Evolutionary conservation across 345 rosid genomes (phyloP).

Genomic region (Hibiscus tridactylites): DNA sequence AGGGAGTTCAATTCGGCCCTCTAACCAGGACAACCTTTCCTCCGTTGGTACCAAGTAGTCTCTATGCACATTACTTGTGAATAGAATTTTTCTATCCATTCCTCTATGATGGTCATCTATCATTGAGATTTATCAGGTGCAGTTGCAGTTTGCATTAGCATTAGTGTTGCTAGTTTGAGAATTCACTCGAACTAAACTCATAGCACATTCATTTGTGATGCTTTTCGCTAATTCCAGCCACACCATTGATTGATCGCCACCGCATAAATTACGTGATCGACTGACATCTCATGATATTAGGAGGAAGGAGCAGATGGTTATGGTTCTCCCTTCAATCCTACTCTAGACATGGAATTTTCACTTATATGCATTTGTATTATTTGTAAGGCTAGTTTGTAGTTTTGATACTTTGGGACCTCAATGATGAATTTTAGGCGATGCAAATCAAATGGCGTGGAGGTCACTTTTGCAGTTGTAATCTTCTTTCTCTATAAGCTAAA

Average conservation of each 20-base stretch:
- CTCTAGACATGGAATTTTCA: not conserved
- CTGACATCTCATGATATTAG: not conserved
- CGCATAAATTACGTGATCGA: not conserved
- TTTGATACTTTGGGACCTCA: not conserved
- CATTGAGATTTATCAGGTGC: not conserved
- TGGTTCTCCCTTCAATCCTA: not conserved
- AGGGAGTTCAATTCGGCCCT: constrained; percentile 45
- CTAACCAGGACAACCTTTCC: constrained; percentile 29
- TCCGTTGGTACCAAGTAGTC: constrained; percentile 25
- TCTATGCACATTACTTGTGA: constrained; percentile 6
- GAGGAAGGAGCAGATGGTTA: constrained; percentile 7
- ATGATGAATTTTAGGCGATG: not conserved
- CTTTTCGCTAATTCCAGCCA: not conserved
- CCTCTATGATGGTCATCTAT: not conserved
- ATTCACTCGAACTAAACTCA: not conserved
- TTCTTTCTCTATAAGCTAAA: no score
- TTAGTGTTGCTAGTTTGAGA: not conserved
- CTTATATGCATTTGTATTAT: not conserved
- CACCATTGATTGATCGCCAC: not conserved
- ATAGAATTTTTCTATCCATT: not conserved
- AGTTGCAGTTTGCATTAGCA: not conserved
- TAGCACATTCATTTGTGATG: not conserved
- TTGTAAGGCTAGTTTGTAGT: not conserved
- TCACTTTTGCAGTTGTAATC: no score
- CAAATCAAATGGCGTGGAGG: not conserved